phyloP scores from a whole-genome alignment of 306 rosid species.

The Senna tora region DNA sequence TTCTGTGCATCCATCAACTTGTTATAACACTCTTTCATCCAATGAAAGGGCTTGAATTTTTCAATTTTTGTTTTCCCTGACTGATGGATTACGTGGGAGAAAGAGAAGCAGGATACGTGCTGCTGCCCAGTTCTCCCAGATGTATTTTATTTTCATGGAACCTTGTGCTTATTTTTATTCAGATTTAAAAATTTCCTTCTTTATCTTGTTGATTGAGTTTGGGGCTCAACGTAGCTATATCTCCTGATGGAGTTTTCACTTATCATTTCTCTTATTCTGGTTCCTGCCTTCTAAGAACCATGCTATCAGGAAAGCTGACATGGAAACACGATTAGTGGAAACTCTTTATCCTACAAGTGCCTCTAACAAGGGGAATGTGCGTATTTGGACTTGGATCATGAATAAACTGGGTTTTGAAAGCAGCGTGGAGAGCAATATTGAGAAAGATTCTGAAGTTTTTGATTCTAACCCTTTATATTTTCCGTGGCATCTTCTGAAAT shows the following conservation, averaged over 20 bases:
- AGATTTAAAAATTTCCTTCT: neutral
- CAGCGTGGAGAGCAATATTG: conserved; percentile 40
- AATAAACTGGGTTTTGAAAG: conserved; percentile 65
- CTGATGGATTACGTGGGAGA: conserved; percentile 10
- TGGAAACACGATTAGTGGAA: conserved; percentile 64
- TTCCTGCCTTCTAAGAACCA: conserved; percentile 68
- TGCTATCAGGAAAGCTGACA: conserved; percentile 90
- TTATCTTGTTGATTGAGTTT: conserved; percentile 9
- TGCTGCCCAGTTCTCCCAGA: conserved; percentile 16
- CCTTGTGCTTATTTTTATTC: neutral
- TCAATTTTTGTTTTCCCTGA: conserved; percentile 10
- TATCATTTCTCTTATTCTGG: conserved; percentile 36
- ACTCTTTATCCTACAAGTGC: conserved; percentile 66
- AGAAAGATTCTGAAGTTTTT: conserved; percentile 52
- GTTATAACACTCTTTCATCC: neutral
- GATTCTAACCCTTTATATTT: conserved; percentile 58
- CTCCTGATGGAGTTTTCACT: conserved; percentile 35
- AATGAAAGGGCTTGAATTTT: neutral
- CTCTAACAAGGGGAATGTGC: conserved; percentile 47
- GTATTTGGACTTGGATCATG: conserved; percentile 68
- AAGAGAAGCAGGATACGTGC: conserved; percentile 11
- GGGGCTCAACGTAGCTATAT: neutral
- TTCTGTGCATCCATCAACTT: neutral
- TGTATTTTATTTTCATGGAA: neutral
- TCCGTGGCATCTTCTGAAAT: conserved; percentile 91